Evolutionary conservation across 495 filamentous ascomycete species (phyloP), one percentile per base, ranked within the genome.

Genomic region (Peziza echinospora): DNA sequence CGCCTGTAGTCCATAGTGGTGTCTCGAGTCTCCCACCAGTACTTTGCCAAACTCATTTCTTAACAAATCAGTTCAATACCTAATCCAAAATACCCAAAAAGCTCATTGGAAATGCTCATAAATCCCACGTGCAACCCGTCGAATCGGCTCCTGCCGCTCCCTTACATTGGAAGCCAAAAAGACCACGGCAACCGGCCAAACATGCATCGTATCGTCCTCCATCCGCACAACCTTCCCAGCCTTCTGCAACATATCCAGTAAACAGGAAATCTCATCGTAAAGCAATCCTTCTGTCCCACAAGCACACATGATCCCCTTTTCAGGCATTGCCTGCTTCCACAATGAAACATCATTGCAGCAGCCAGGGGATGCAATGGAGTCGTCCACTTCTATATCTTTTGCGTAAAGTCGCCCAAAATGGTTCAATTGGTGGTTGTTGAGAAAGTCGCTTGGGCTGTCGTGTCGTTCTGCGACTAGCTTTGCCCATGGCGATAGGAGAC

Each of bases 211-310:
- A 4, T 71, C 77, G 26, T 63, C 60, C 51, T 79, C 73, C 55
- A 67, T 52, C 44, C 63, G 65, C 24, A 55, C 54, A 9, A 78
- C 67, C 21, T 59, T 52, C 39, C 68, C 61, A 41, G 66, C 65
- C 22, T 61, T 58, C 30, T 64, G 53, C 37, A 80, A 59, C 24
- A 70, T 52, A 11, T 51, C 51, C 13, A 77, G 59, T 39, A 80
- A 54, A 10, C 63, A 59, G 47, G 67, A 55, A 25, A 80, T 75
- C 43, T 80, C 77, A 1, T 72, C 65, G 17, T 70, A 75, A 43
- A 85, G 70, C 1, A 85, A 70, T 53, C 85, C 82, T 54, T 83
- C 80, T 0, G 71, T 66, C 0, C 81, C 81, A 50, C 73, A 82
- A 10, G 72, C 62, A 50, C 84, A 67, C 37, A 68, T 64, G 47